Percentiles rank a stretch among this genome's conserved stretches.
Evolutionary conservation across 352 stramenopile species (phyloP).

Genomic region (Phytophthora idaei): DNA sequence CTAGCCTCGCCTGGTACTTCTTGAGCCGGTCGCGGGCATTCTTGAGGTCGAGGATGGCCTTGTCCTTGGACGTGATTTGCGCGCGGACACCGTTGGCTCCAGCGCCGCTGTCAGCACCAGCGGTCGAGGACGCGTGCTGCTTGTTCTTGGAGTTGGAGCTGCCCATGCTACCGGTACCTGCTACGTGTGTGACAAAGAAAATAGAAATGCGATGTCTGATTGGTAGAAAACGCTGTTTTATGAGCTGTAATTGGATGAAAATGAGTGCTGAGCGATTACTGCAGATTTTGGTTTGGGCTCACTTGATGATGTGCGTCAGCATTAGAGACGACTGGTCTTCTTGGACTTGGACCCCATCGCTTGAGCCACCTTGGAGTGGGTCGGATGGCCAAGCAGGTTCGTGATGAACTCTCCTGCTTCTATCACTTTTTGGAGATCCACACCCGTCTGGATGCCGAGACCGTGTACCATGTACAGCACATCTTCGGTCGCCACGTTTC

Average conservation of each 20-base stretch:
- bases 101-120: background rate
- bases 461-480: conserved; percentile 98
- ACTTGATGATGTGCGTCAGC: conserved; percentile 15
- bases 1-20: conserved; percentile 84
- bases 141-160: conserved; percentile 67
- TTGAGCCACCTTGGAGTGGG: conserved; percentile 88
- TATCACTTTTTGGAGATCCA: conserved; percentile 94
- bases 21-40: conserved; percentile 87
- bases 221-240: conserved; percentile 11
- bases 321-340: conserved; percentile 50
- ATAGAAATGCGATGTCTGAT: conserved; percentile 16
- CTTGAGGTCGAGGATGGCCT: conserved; percentile 89
- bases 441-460: conserved; percentile 93
- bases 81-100: conserved; percentile 39
- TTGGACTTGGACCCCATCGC: conserved; percentile 51
- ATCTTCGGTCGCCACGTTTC: conserved; percentile 98
- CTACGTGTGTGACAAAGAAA: conserved; percentile 1
- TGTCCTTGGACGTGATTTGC: conserved; percentile 88
- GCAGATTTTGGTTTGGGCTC: background rate
- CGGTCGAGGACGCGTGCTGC: conserved; percentile 20
- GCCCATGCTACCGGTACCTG: conserved; percentile 41
- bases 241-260: conserved; percentile 9
- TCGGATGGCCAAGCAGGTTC: conserved; percentile 69
- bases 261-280: conserved; percentile 6
- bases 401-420: conserved; percentile 91